Evolutionary conservation across 1,284 basidiomycete species (phyloP), one percentile per base, ranked within the genome.

Genomic region (Moniliophthora roreri): DNA sequence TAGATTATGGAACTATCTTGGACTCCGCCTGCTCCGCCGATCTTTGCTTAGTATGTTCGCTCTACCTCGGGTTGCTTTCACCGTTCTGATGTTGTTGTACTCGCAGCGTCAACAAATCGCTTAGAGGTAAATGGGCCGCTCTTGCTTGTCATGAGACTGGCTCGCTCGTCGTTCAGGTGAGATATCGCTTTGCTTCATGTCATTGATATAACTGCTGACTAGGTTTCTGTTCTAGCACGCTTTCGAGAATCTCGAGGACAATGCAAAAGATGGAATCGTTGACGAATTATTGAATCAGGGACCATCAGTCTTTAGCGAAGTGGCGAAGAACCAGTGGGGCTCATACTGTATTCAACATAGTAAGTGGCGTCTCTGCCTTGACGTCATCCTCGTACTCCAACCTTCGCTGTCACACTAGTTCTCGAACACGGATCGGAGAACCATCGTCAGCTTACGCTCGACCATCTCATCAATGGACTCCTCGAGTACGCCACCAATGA

Each of bases 61-160:
- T 42, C 41, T 28, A 32, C 11, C n/a, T 39, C 16, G 2, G 47
- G 36, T 28, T 50, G 48, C 52, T 26, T 44, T 40, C 36, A 46
- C 46, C 46, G 41, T n/a, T 39, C 50, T n/a, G n/a, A n/a, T n/a
- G 23, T 56, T 63, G 3, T 57, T 52, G 1, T 7, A n/a, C 24
- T 45, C 37, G 5, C 60, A 91, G 89, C 58, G 89, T 92, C 60
- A 92, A 92, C 68, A 87, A 85, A 60, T 88, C 89, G 1, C 71
- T 92, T 58, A 87, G 88, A 62, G 89, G 90, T 16, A 89, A 90
- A 64, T 92, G 90, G 89, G 89, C 89, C 0, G 81, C 89, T 11
- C 77, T 92, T 42, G 89, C 89, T n/a, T 91, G 90, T 63, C 89
- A 92, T 62, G 90, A 92, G 69, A 92, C 90, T 1, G 89, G 89